These are phyloP conservation scores for Eragrostis tef DNA, from an alignment of 202 grass and related monocot species.

Conservation along the genomic window DNA sequence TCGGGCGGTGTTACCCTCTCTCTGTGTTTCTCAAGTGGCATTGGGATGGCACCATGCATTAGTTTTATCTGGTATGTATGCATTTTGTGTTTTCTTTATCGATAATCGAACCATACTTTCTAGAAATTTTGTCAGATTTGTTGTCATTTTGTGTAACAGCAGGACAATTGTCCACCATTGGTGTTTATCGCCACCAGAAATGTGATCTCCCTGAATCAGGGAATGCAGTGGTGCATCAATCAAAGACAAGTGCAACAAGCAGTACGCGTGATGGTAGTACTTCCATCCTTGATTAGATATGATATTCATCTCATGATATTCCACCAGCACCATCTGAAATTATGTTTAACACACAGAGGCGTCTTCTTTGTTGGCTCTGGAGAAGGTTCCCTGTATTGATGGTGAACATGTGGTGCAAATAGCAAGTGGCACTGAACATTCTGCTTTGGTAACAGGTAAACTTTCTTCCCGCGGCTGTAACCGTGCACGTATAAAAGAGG, in stretches of 20 bases:
- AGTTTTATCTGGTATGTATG: conserved; percentile 67
- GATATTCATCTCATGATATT: not conserved
- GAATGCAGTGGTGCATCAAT: conserved; percentile 35
- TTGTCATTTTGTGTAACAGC: conserved; percentile 45
- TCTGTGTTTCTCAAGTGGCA: conserved; percentile 72
- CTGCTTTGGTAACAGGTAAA: conserved; percentile 73
- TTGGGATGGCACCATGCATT: conserved; percentile 96
- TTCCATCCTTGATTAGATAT: not conserved
- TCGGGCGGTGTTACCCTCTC: conserved; percentile 45
- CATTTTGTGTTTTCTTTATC: conserved; percentile 21
- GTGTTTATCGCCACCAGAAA: conserved; percentile 71
- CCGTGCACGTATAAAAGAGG: not conserved
- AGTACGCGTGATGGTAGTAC: conserved; percentile 51
- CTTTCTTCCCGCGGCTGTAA: not conserved
- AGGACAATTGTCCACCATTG: conserved; percentile 75
- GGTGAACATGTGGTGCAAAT: conserved; percentile 61
- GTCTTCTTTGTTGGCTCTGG: conserved; percentile 27
- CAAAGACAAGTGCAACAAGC: conserved; percentile 38
- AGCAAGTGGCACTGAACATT: conserved; percentile 87
- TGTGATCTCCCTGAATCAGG: conserved; percentile 25
- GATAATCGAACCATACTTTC: conserved; percentile 11
- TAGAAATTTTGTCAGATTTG: conserved; percentile 21
- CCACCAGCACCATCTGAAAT: not conserved
- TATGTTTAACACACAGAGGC: conserved; percentile 32
- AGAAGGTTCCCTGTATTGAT: conserved; percentile 48